Percentiles rank a stretch among this genome's conserved stretches.
Conservation (phyloP, 495 filamentous ascomycete genomes). For the Venustampulla echinocandica region DNA sequence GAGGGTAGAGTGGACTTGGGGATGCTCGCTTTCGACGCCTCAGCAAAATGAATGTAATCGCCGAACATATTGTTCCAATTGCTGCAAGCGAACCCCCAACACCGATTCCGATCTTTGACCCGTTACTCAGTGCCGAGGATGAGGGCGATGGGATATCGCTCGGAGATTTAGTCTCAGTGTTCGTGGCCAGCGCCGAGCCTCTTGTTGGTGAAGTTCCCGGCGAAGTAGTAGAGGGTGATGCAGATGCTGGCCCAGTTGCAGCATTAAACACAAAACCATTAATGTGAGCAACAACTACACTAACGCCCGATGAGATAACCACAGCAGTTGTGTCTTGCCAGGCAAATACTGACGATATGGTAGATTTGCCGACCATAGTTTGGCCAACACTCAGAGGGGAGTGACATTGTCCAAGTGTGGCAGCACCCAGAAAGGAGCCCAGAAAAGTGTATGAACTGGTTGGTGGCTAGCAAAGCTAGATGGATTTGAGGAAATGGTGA, state of each 20-base stretch:
- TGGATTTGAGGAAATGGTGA: conserved; percentile 2
- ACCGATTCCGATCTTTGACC: background rate
- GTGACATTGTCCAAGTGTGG: background rate
- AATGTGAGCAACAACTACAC: background rate
- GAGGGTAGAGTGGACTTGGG: too few relatives aligned
- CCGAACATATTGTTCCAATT: background rate
- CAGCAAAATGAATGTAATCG: background rate
- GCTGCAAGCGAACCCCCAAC: background rate
- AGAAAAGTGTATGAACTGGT: background rate
- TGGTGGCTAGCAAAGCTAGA: background rate
- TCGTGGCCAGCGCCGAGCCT: background rate
- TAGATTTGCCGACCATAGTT: background rate
- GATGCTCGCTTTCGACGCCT: background rate
- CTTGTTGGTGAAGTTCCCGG: background rate
- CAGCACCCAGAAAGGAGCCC: background rate
- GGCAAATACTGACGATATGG: background rate
- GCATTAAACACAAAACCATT: background rate
- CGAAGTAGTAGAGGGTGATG: background rate
- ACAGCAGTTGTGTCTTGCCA: conserved; percentile 1
- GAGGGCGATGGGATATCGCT: background rate
- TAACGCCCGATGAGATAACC: background rate
- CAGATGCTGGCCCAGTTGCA: background rate
- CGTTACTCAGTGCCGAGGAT: background rate
- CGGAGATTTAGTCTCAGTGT: background rate
- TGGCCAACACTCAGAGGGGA: background rate